These are phyloP conservation scores for Mycosarcoma mackinlayi DNA, from an alignment of 1,284 basidiomycete genomes.

Conservation along the genomic window DNA sequence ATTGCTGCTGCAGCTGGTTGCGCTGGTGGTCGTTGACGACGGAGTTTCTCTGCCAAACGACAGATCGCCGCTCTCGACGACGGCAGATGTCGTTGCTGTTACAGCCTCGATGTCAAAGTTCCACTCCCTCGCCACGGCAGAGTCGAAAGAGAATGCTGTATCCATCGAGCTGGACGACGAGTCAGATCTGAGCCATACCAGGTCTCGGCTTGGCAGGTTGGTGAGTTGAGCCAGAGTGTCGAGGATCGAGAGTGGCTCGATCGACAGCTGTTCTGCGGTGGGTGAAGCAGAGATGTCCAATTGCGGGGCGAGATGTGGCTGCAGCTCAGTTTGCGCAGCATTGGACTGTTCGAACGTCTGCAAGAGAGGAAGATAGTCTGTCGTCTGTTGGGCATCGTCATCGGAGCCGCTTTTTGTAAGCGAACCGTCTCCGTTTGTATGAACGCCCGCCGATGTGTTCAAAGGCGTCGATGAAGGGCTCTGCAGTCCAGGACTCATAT, in stretches of 20 bases:
- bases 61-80: no score
- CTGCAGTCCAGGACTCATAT: not conserved
- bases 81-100: not conserved
- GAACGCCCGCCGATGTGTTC: no score
- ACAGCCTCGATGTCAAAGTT: not conserved
- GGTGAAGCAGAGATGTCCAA: not conserved
- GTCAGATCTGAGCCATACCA: constrained; percentile 1
- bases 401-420: not conserved
- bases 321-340: no score
- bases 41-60: no score
- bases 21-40: constrained; percentile 8
- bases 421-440: no score
- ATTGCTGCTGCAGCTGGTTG: constrained; percentile 10
- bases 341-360: constrained; percentile 5
- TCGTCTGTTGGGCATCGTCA: not conserved
- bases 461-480: not conserved
- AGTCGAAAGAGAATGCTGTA: constrained; percentile 21
- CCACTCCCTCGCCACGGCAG: constrained; percentile 10
- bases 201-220: constrained; percentile 7
- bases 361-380: constrained; percentile 12
- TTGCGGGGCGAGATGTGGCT: not conserved
- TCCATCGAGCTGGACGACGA: constrained; percentile 20
- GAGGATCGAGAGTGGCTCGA: constrained; percentile 11
- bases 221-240: constrained; percentile 13
- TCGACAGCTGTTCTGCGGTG: not conserved